Evolutionary conservation across 1,139 yeast species (phyloP), one percentile per base, ranked within the genome.

Genomic region (Suhomyces bokatorum): DNA sequence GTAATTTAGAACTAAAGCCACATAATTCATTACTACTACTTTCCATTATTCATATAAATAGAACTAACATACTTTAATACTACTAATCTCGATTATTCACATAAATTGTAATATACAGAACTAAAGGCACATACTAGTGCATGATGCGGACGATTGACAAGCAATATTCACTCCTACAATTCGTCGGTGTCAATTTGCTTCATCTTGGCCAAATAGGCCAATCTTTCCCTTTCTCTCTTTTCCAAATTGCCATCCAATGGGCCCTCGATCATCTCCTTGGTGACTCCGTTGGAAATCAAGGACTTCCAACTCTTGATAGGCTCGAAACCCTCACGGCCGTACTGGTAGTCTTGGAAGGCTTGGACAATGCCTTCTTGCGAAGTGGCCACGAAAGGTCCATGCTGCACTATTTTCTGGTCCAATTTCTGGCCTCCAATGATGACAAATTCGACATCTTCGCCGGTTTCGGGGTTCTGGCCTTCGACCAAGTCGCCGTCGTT

Each of bases 321-420:
- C 60, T 84, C 95, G 59, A 89, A 89, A 1, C 95, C 95, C 60
- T 87, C 86, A 36, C 69, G 61, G 36, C 80, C 85, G 45, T 67
- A 63, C 60, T 84, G 88, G 62, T 85, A 89, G 61, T 86, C 93
- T 62, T 69, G 58, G 58, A 86, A 82, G 0, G 89, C 95, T 57
- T 84, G 69, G 53, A 78, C 75, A 49, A 88, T 83, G 54, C 44
- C 53, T 26, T 42, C 82, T 47, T 73, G 70, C 15, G 84, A 69
- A 9, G 84, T 79, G 49, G 87, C 93, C 13, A 86, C 95, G 62
- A 88, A 89, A 15, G 97, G 97, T 11, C 97, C 97, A 59, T 89
- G 87, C 62, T 90, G 96, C 32, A 87, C 87, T 43, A 86, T 77
- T 14, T 81, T 79, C 67, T 90, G 97, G 56, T 87, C 79, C 48